Evolutionary conservation across 208 protist species (phyloP).

Genomic region (Trypanosoma rangeli): DNA sequence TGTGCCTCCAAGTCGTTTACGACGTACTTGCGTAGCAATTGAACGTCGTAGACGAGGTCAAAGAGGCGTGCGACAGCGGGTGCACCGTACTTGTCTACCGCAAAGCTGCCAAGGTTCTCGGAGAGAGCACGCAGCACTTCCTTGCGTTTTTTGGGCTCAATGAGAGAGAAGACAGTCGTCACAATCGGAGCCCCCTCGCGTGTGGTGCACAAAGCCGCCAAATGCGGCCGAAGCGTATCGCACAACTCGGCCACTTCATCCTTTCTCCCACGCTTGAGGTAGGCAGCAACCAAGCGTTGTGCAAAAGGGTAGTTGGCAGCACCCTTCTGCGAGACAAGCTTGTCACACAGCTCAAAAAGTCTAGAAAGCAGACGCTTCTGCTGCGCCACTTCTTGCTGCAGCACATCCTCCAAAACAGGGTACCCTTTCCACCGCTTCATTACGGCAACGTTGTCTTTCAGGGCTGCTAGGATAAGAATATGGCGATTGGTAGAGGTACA

Average conservation of each 20-base stretch:
- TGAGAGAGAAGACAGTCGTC: constrained; percentile 80
- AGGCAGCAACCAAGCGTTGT: constrained; percentile 78
- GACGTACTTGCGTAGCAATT: constrained; percentile 85
- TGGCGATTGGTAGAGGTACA: constrained; percentile 67
- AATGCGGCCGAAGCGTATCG: constrained; percentile 74
- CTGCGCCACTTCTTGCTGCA: constrained; percentile 51
- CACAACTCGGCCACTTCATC: constrained; percentile 89
- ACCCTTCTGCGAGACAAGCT: constrained; percentile 89
- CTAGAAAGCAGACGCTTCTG: constrained; percentile 75
- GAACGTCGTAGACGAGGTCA: constrained; percentile 83
- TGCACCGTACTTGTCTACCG: constrained; percentile 80
- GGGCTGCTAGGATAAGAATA: constrained; percentile 76
- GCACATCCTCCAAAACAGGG: constrained; percentile 74
- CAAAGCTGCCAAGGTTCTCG: constrained; percentile 64
- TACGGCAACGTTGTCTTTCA: constrained; percentile 80
- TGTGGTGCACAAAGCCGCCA: constrained; percentile 58
- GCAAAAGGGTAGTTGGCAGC: constrained; percentile 82
- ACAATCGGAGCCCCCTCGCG: constrained; percentile 78
- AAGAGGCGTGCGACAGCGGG: constrained; percentile 86
- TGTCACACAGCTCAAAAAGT: constrained; percentile 87
- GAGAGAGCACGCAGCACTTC: constrained; percentile 73
- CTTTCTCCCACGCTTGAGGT: constrained; percentile 56
- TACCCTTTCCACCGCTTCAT: constrained; percentile 89
- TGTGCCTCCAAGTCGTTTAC: constrained; percentile 60
- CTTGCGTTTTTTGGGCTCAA: constrained; percentile 80